Base-by-base conservation (phyloP, 2,329 filamentous ascomycete species). In the Aspergillus texensis region DNA sequence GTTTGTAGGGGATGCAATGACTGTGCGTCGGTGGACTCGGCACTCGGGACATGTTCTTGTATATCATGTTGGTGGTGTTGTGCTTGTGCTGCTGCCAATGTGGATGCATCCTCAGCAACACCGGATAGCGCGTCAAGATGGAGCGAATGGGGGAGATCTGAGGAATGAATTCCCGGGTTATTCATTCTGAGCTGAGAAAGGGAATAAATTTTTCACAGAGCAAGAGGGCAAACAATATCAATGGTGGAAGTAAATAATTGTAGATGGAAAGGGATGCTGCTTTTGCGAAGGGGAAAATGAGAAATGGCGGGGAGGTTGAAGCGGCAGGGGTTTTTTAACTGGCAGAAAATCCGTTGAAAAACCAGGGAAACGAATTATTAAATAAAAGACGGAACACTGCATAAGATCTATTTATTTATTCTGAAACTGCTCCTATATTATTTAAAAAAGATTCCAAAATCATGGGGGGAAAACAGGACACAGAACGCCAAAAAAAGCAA, bases 1-100 rank as follows among this genome's bases (percentile, higher is more conserved):
- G 66, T 53, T 34, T 72, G 69, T 57, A 76, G 72, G 16, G 71
- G 58, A 11, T 70, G 70, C 30, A 77, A 72, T 6, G 71, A 62
- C 54, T 73, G 72, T 21, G 72, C 63, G 46, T 73, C 71, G 19
- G 65, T 45, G 6, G 50, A 34, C 53, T 66, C 59, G 58, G 65
- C 59, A 21, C 71, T 67, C 41, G 67, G 67, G 21, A 68, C 64
- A 19, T 65, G 63, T 39, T 73, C 59, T 26, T 73, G 68, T 32
- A 24, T 58, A 36, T 60, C 55, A 24, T 62, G 56, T 46, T 64
- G 61, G 19, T 58, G 58, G 11, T 65, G 56, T 24, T 60, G 56
- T 16, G 57, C 62, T 54, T 62, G 62, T 30, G 45, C 52, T 12
- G 68, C 65, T 32, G 68, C 63, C 55, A 72, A 54, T 46, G 62